Conservation (phyloP, 2,329 filamentous ascomycete genomes). For the Colletotrichum shisoi region DNA sequence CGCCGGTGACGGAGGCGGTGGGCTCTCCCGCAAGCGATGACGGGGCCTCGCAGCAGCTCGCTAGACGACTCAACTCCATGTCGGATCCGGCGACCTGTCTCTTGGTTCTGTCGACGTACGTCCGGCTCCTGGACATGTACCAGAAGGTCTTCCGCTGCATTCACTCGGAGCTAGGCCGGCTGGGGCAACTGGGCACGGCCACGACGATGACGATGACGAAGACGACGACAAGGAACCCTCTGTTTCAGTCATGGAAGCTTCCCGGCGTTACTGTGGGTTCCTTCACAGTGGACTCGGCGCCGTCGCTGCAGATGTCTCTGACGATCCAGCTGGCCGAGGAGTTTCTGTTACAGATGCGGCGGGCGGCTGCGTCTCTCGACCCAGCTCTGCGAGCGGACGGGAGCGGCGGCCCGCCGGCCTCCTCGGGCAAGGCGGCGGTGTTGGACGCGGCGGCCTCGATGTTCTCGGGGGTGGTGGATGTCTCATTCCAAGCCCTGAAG, state of each 20-base stretch:
- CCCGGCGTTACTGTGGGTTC: conserved; percentile 54
- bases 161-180: conserved; percentile 46
- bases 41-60: conserved; percentile 16
- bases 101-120: conserved; percentile 52
- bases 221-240: not conserved
- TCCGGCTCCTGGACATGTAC: conserved; percentile 53
- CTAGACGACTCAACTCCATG: conserved; percentile 33
- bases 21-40: conserved; percentile 32
- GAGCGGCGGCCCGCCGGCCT: not conserved
- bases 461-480: conserved; percentile 47
- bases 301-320: conserved; percentile 54
- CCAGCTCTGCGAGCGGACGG: conserved; percentile 38
- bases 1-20: conserved; percentile 27
- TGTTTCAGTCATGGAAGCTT: conserved; percentile 51
- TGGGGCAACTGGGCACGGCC: conserved; percentile 29
- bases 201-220: too few species aligned
- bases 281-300: conserved; percentile 52
- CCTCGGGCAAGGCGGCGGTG: conserved; percentile 20
- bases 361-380: conserved; percentile 46
- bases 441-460: conserved; percentile 43
- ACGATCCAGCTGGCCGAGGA: conserved; percentile 55
- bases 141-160: conserved; percentile 52
- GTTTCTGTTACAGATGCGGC: conserved; percentile 50
- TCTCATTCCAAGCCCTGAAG: conserved; percentile 44
- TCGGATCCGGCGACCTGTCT: conserved; percentile 51